Evolutionary conservation across 768 basidiomycete genomes (phyloP), one percentile per base, ranked within the genome.

Genomic region (Lactarius psammicola): DNA sequence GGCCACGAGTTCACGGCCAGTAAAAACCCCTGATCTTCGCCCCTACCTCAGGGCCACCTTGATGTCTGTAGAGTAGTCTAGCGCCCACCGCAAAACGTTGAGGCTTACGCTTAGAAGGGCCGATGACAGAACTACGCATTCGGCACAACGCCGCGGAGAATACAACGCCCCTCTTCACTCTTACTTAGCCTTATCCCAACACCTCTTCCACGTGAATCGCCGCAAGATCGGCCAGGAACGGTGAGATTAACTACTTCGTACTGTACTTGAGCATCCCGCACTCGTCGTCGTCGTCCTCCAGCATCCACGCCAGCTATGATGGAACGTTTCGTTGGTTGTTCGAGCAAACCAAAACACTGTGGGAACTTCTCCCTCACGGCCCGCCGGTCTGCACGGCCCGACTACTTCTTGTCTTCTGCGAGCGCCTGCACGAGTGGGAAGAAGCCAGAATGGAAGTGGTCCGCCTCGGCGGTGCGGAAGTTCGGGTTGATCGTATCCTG

Each of bases 181-280:
- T 89, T 91, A 74, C 90, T 91, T 70, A 92, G 90, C 68, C 92
- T 90, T 74, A 88, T 92, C 51, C 90, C 91, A n/a, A 40, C 81
- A 81, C 71, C 89, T 85, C 74, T 87, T 88, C 75, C 88, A 87
- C 67, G 82, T 83, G 72, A 94, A 93, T 61, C 86, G 77, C 75
- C 88, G 84, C 67, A 94, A 78, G 46, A 83, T 84, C 31, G 91
- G 90, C 11, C n/a, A n/a, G n/a, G n/a, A n/a, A 92, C 82, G 15
- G 93, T 87, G 8, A 93, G 79, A 77, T 86, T 88, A 34, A 88
- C 84, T 10, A 87, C 86, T 73, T 94, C 92, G 31, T 92, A 90
- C 51, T 79, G 31, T 92, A 90, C 51, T 79, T 82, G 23, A 94
- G 75, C 59, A 80, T 80, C 70, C 77, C 82, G 67, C 85, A 80